Evolutionary conservation across 2,329 filamentous ascomycete genomes (phyloP).

Genomic region (Aspergillus sp.): DNA sequence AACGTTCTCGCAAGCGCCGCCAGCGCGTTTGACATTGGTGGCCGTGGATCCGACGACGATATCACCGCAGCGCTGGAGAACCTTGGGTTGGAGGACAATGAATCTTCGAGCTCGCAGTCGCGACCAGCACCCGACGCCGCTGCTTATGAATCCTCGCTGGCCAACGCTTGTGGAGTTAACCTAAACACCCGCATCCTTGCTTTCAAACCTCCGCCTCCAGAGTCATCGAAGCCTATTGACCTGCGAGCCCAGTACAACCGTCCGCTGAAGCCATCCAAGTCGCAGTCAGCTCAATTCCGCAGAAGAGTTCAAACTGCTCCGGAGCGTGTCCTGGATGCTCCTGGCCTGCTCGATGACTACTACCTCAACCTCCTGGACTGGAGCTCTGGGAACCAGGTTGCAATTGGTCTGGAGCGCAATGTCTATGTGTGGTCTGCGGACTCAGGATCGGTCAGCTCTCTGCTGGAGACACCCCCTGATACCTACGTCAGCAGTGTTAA

Average conservation of each 20-base stretch:
- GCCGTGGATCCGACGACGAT: conserved; percentile 59
- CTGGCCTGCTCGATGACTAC: conserved; percentile 94
- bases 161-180: conserved; percentile 82
- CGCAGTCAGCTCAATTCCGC: conserved; percentile 73
- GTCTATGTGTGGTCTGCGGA: conserved; percentile 99
- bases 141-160: conserved; percentile 85
- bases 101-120: conserved; percentile 53
- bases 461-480: conserved; percentile 78
- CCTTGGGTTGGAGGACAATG: conserved; percentile 67
- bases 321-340: conserved; percentile 91
- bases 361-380: conserved; percentile 98
- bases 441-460: conserved; percentile 75
- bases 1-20: conserved; percentile 66
- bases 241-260: conserved; percentile 97
- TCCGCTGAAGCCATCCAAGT: conserved; percentile 68
- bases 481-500: conserved; percentile 98
- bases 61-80: conserved; percentile 69
- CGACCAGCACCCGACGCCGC: conserved; percentile 78
- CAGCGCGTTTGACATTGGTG: conserved; percentile 54
- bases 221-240: conserved; percentile 97
- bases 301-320: conserved; percentile 89
- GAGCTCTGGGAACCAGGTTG: conserved; percentile 96
- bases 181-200: conserved; percentile 92
- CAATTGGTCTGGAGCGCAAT: conserved; percentile 90
- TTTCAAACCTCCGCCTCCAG: conserved; percentile 96